Percentiles rank a stretch among this genome's conserved stretches.
These are phyloP conservation scores for Amoebophrya sp. DNA, from an alignment of 169 alveolate species.

Conservation along the genomic window DNA sequence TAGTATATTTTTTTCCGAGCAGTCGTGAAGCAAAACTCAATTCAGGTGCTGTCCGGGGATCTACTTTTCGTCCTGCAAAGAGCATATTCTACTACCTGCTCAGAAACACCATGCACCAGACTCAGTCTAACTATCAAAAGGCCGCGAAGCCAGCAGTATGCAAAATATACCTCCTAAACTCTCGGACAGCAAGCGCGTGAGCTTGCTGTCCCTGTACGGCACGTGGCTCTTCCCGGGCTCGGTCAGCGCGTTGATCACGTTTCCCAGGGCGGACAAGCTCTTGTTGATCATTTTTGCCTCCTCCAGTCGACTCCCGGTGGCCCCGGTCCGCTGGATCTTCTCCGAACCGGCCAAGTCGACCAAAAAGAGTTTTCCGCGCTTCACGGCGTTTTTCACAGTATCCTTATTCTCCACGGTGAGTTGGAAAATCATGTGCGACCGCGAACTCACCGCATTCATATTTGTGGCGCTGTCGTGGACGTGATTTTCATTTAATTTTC, in stretches of 20 bases:
- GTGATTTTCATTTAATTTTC: too few species aligned
- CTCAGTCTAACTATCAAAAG: too few species aligned
- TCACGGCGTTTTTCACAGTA: background rate
- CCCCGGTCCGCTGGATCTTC: conserved; percentile 54
- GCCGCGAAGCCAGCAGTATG: too few species aligned
- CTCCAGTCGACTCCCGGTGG: conserved; percentile 58
- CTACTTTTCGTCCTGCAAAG: too few species aligned
- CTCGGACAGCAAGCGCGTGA: conserved; percentile 55
- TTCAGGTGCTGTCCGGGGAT: too few species aligned
- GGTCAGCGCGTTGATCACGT: conserved; percentile 62
- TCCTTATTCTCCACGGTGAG: background rate
- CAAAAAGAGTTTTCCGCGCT: conserved; percentile 57
- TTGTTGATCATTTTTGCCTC: conserved; percentile 60
- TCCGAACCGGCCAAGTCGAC: conserved; percentile 81
- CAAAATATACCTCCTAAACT: conserved; percentile 47
- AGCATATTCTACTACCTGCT: too few species aligned
- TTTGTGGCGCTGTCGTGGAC: conserved; percentile 58
- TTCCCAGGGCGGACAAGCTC: conserved; percentile 57
- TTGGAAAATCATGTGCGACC: conserved; percentile 61
- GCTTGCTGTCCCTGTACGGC: conserved; percentile 58
- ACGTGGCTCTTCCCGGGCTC: conserved; percentile 56
- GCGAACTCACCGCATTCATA: conserved; percentile 53
- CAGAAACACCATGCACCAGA: too few species aligned
- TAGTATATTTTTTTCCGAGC: background rate
- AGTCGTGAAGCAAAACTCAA: too few species aligned